Evolutionary conservation across 1,139 yeast species (phyloP).

Genomic region (Saccharomyces hybrid): DNA sequence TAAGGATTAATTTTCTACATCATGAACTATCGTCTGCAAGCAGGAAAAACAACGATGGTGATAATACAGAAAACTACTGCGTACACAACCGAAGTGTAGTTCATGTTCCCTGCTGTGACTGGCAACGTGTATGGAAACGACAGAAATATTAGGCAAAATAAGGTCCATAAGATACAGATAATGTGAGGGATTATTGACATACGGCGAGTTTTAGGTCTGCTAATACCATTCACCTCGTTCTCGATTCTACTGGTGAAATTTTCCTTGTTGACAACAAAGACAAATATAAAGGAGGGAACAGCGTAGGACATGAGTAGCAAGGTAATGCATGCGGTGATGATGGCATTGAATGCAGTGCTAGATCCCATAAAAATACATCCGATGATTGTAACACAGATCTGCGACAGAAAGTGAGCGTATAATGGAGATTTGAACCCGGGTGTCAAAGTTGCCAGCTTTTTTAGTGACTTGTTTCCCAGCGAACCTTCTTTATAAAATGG

Average conservation of each 20-base stretch:
- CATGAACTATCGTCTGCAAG: not conserved
- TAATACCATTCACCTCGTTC: constrained; percentile 11
- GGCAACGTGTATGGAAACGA: constrained; percentile 42
- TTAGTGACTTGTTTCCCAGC: constrained; percentile 19
- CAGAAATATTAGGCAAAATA: constrained; percentile 38
- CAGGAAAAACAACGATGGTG: not conserved
- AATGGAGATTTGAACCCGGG: constrained; percentile 29
- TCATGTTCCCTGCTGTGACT: constrained; percentile 35
- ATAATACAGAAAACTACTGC: constrained; percentile 26
- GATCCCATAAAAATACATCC: constrained; percentile 35
- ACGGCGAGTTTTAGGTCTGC: not conserved
- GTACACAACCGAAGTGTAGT: constrained; percentile 39
- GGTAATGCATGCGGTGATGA: constrained; percentile 35
- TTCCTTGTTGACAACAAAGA: constrained; percentile 41
- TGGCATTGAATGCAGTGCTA: constrained; percentile 34
- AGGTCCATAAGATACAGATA: constrained; percentile 35
- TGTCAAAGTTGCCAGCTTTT: constrained; percentile 27
- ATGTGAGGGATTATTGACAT: constrained; percentile 38
- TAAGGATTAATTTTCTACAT: too few relatives aligned
- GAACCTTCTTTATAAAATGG: constrained; percentile 9
- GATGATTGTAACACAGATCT: constrained; percentile 28
- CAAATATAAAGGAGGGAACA: constrained; percentile 25
- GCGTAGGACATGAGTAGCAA: constrained; percentile 32
- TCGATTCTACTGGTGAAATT: constrained; percentile 28
- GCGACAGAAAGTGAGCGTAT: constrained; percentile 32